Evolutionary conservation across 257 asterid genomes (phyloP).

Genomic region (Solanum microdontum): DNA sequence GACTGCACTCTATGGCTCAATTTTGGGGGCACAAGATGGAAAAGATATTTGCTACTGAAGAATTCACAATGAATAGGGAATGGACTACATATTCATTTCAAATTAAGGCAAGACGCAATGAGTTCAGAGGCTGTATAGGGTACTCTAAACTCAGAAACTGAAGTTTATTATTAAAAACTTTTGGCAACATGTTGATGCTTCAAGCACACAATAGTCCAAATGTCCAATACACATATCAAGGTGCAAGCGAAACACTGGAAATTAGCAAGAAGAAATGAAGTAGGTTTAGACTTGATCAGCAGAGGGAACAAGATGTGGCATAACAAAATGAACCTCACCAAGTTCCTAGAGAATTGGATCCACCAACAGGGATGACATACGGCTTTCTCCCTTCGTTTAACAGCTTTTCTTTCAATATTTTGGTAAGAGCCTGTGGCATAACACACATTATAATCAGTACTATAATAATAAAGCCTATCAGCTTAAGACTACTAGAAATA

Average conservation of each 20-base stretch:
- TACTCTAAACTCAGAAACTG: not conserved
- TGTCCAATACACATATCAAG: not conserved
- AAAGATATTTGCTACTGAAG: not conserved
- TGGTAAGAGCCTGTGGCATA: conserved; percentile 60
- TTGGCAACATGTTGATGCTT: not conserved
- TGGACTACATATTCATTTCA: not conserved
- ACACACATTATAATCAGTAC: conserved; percentile 2
- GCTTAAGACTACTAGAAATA: not conserved
- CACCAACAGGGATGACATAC: conserved; percentile 90
- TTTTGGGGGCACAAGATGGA: not conserved
- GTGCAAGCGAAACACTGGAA: not conserved
- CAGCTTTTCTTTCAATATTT: conserved; percentile 63
- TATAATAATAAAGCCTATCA: not conserved
- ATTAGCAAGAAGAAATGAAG: not conserved
- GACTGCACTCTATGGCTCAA: not conserved
- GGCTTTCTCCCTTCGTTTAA: conserved; percentile 84
- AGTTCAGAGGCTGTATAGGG: not conserved
- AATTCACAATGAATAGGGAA: not conserved
- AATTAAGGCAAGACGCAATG: not conserved
- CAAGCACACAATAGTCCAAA: not conserved
- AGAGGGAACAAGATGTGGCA: not conserved
- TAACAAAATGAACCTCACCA: conserved; percentile 41
- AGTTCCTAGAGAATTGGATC: conserved; percentile 91
- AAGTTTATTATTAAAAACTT: not conserved
- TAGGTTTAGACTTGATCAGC: not conserved